Evolutionary conservation across 192 early-diverging fungal genomes (phyloP), one percentile per base, ranked within the genome.

Genomic region (Martensiomyces pterosporus): DNA sequence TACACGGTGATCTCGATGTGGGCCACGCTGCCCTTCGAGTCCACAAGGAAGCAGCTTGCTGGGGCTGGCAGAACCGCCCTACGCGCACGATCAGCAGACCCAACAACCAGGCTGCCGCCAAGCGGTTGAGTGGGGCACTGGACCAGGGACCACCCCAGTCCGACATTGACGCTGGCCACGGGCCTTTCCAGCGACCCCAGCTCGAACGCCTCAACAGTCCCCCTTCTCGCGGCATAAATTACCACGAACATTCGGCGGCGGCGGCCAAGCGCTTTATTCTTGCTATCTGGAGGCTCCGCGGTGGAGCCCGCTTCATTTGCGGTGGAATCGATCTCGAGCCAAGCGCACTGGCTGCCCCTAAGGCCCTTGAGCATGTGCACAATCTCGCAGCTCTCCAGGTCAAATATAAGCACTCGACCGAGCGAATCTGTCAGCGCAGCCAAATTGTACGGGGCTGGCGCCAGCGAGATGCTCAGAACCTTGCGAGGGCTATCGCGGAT

Each of bases 81-180:
- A 33, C 60, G 67, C 3, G 61, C 49, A 7, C 37, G 34, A 5
- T 47, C 56, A 5, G 25, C 50, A 9, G 55, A 43, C 10, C 60
- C 67, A 9, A 63, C 56, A 4, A 59, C 43, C 17, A 71, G 43
- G 34, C 67, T 70, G 18, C 67, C 67, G 12, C 67, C 67, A 10
- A 71, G 60, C 15, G 60, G 67, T 52, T 71, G 67, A n/a, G 60
- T 51, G 4, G 67, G 67, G 17, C 56, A 55, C 57, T 71, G 67
- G 2, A 64, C 52, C 5, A 64, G 52, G 22, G 21, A 55, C 67
- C 67, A 71, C 0, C 60, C 67, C 2, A 48, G 26, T 2, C 67
- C 67, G 36, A 71, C 35, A 27, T 32, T 55, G 23, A 55, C 43
- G 24, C 55, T 64, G 14, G 60, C 67, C 17, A 59, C 17, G 2